Conservation (phyloP, 306 rosid genomes). For the Trifolium subterraneum region DNA sequence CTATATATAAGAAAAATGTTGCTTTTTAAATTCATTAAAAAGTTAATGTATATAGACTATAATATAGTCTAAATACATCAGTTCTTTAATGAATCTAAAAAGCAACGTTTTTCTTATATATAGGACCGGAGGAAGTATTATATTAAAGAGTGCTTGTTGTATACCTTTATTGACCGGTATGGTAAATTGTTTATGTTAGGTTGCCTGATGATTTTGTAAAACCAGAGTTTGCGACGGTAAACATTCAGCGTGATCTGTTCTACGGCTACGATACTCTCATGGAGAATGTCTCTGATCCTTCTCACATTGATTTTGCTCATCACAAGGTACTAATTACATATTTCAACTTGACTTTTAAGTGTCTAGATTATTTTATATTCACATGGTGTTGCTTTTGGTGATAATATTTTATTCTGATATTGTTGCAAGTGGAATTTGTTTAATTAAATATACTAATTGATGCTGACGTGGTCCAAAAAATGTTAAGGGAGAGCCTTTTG, state of each 20-base stretch:
- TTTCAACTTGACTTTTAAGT: conserved; percentile 22
- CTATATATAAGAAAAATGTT: no score
- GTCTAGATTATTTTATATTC: conserved; percentile 26
- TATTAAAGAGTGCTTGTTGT: conserved; percentile 14
- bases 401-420: conserved; percentile 30
- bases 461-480: conserved; percentile 22
- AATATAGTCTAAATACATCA: no score
- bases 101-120: no score
- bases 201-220: conserved; percentile 81
- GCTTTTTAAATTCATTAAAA: no score
- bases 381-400: conserved; percentile 12
- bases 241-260: conserved; percentile 98
- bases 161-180: conserved; percentile 21
- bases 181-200: conserved; percentile 55
- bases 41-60: no score
- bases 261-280: conserved; percentile 96
- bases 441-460: conserved; percentile 9
- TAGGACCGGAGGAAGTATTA: no score
- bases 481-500: conserved; percentile 15
- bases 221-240: conserved; percentile 90
- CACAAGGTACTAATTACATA: conserved; percentile 71
- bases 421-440: conserved; percentile 13
- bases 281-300: conserved; percentile 99
- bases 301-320: conserved; percentile 97
- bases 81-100: no score